Evolutionary conservation across 1,139 yeast genomes (phyloP).

Genomic region (Suhomyces yuchorum): DNA sequence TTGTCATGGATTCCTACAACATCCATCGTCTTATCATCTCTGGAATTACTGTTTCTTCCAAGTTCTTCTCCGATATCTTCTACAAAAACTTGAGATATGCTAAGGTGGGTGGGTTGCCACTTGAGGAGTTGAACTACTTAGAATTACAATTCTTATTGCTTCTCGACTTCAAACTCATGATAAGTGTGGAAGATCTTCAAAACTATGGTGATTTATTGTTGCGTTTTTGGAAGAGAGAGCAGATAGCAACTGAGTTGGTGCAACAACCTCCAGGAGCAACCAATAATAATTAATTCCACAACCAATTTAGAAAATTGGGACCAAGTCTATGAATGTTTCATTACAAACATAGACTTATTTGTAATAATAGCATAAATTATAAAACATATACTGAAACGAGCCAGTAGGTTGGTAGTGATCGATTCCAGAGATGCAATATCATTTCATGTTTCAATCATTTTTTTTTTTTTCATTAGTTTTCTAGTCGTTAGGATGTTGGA

Average conservation of each 20-base stretch:
- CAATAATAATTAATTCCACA: constrained; percentile 13
- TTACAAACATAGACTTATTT: not conserved
- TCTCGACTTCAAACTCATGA: constrained; percentile 84
- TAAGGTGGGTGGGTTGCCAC: constrained; percentile 94
- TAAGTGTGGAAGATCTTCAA: constrained; percentile 87
- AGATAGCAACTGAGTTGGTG: constrained; percentile 42
- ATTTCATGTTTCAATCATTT: too few species aligned
- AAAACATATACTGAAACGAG: not conserved
- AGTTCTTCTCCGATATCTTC: constrained; percentile 93
- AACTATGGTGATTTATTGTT: constrained; percentile 84
- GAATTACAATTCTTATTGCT: constrained; percentile 86
- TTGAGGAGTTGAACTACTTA: constrained; percentile 88
- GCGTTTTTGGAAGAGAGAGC: constrained; percentile 81
- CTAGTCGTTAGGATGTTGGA: too few species aligned
- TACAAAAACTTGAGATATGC: constrained; percentile 96
- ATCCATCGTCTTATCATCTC: constrained; percentile 92
- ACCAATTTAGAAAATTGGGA: not conserved
- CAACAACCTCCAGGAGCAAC: constrained; percentile 4
- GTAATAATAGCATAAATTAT: constrained; percentile 1
- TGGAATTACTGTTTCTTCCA: constrained; percentile 95
- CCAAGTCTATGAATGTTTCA: not conserved
- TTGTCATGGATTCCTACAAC: constrained; percentile 95
- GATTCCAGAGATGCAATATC: too few species aligned
- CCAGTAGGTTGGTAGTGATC: not conserved
- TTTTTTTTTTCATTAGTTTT: too few species aligned